Percentiles rank a stretch among this genome's conserved stretches.
Evolutionary conservation across 2,329 filamentous ascomycete species (phyloP).

Genomic region (Paraconiothyrium brasiliense): DNA sequence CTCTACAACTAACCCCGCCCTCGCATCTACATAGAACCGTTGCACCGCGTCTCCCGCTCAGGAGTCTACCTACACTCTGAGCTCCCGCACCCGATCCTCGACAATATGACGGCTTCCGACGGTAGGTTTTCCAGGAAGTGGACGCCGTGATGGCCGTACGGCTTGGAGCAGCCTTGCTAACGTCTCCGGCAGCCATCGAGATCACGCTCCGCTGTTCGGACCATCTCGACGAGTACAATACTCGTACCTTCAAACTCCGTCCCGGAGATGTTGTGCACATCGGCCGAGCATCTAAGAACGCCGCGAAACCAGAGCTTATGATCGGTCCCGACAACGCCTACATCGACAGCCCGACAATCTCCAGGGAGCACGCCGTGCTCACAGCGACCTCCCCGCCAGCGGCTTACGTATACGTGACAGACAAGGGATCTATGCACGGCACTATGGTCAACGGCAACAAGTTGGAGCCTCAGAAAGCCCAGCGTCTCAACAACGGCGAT

Average conservation of each 20-base stretch:
- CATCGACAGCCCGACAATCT: slow-evolving; percentile 78
- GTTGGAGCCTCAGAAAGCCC: slow-evolving; percentile 34
- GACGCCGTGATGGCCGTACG: neutral
- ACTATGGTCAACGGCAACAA: slow-evolving; percentile 62
- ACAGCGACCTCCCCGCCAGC: slow-evolving; percentile 27
- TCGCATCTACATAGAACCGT: neutral
- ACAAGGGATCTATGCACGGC: slow-evolving; percentile 70
- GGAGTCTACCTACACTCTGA: neutral
- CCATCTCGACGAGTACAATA: slow-evolving; percentile 52
- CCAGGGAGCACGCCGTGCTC: slow-evolving; percentile 69
- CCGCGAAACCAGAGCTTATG: slow-evolving; percentile 51
- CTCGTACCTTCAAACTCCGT: slow-evolving; percentile 42
- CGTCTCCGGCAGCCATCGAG: slow-evolving; percentile 36
- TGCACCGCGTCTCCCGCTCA: neutral
- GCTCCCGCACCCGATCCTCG: neutral
- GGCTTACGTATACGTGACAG: slow-evolving; percentile 58
- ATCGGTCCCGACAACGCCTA: slow-evolving; percentile 66
- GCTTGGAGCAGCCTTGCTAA: slow-evolving; percentile 1
- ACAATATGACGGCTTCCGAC: slow-evolving; percentile 17
- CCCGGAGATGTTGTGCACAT: slow-evolving; percentile 44
- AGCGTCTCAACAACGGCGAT: slow-evolving; percentile 43
- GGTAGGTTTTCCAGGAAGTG: slow-evolving; percentile 1
- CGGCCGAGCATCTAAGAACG: slow-evolving; percentile 55
- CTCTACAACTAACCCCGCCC: slow-evolving; percentile 11
- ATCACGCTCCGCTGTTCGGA: slow-evolving; percentile 43